Conservation (phyloP, 2,329 filamentous ascomycete genomes). For the Rhynchosporium graminicola region DNA sequence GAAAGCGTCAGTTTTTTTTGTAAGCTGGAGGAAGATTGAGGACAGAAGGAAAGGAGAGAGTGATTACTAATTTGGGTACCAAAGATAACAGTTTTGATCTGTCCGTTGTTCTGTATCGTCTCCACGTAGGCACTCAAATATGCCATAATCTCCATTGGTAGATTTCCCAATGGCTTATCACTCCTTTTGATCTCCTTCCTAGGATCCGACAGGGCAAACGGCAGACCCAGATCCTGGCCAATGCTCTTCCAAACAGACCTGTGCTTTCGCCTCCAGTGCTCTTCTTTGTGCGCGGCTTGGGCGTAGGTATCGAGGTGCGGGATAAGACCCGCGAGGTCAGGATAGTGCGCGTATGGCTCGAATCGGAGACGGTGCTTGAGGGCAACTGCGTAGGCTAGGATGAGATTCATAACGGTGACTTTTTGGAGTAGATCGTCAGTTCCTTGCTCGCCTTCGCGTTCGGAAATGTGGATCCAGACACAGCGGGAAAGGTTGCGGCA, state of each 20-base stretch:
- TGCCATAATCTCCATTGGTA: constrained; percentile 77
- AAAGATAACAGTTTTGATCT: constrained; percentile 39
- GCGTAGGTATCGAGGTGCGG: constrained; percentile 78
- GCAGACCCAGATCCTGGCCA: constrained; percentile 74
- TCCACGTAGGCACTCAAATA: constrained; percentile 56
- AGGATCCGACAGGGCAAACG: constrained; percentile 77
- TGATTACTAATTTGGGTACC: constrained; percentile 31
- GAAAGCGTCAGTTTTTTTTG: not conserved
- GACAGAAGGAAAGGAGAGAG: constrained; percentile 36
- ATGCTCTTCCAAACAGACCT: constrained; percentile 55
- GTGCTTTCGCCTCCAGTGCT: constrained; percentile 43
- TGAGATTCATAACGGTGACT: constrained; percentile 67
- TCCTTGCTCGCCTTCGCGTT: constrained; percentile 54
- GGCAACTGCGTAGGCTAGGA: constrained; percentile 73
- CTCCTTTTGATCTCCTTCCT: constrained; percentile 75
- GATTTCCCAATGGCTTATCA: constrained; percentile 72
- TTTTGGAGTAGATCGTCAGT: constrained; percentile 72
- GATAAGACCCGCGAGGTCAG: constrained; percentile 70
- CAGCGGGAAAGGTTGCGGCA: constrained; percentile 69
- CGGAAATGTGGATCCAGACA: constrained; percentile 77
- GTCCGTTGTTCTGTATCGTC: constrained; percentile 39
- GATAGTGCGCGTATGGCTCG: constrained; percentile 77
- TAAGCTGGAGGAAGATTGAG: not conserved
- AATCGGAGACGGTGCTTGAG: constrained; percentile 83
- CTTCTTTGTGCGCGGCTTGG: constrained; percentile 49